Conservation (phyloP, 1,284 basidiomycete species). For the Exobasidium rhododendri region DNA sequence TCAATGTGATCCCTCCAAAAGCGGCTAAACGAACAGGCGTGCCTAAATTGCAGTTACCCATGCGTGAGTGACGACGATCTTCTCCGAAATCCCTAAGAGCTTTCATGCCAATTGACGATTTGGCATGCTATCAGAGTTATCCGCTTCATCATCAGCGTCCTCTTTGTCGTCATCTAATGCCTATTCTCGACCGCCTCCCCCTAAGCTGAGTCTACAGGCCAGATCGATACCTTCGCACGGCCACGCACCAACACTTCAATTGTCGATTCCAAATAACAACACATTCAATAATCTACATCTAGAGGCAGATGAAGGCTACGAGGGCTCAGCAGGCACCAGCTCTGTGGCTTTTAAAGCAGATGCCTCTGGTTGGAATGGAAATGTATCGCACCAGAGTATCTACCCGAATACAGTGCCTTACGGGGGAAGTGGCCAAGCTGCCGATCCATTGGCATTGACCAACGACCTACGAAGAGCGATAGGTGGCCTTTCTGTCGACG, state of each 20-base stretch:
- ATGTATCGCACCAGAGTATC: constrained; percentile 20
- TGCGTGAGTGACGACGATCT: constrained; percentile 13
- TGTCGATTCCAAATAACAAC: constrained; percentile 1
- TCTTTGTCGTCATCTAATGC: constrained; percentile 7
- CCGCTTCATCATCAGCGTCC: constrained; percentile 1
- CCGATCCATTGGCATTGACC: constrained; percentile 33
- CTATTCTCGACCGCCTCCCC: not conserved
- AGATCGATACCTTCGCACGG: not conserved
- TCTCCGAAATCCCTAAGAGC: no score
- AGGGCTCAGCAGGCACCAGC: constrained; percentile 10
- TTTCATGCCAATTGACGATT: not conserved
- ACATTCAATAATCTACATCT: not conserved
- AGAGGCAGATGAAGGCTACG: constrained; percentile 10
- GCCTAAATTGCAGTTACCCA: constrained; percentile 40
- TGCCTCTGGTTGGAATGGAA: not conserved
- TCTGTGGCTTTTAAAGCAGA: not conserved
- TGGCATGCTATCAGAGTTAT: not conserved
- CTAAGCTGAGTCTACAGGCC: not conserved
- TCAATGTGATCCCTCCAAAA: constrained; percentile 46
- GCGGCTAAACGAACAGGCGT: constrained; percentile 40
- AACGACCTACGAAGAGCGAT: constrained; percentile 47
- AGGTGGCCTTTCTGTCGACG: constrained; percentile 33
- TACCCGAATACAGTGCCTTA: constrained; percentile 44
- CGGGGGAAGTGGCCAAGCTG: constrained; percentile 6
- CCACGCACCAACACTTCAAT: not conserved